Evolutionary conservation across 345 rosid genomes (phyloP).

Genomic region (Citropsis articulata): DNA sequence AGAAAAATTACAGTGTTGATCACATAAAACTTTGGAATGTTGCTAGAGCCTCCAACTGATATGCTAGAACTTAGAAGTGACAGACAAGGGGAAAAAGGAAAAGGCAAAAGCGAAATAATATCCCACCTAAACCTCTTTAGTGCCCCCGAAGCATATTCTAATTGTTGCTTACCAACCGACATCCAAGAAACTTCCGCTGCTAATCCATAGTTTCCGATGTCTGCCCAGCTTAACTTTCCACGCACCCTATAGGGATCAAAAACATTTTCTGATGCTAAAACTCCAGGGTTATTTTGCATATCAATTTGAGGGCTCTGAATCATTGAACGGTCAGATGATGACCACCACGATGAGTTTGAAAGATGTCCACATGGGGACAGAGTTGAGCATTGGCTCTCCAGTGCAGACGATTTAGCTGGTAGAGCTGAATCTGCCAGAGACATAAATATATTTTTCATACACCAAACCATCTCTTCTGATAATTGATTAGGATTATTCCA

Average conservation of each 20-base stretch:
- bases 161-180: constrained; percentile 93
- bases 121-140: constrained; percentile 76
- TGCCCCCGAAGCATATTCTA: constrained; percentile 93
- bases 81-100: not conserved
- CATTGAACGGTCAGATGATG: constrained; percentile 70
- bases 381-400: constrained; percentile 59
- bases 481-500: constrained; percentile 80
- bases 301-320: constrained; percentile 76
- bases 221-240: constrained; percentile 85
- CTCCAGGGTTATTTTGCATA: constrained; percentile 42
- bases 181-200: constrained; percentile 91
- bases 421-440: constrained; percentile 75
- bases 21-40: not conserved
- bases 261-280: constrained; percentile 53
- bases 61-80: not conserved
- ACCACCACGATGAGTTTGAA: constrained; percentile 79
- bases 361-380: constrained; percentile 82
- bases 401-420: constrained; percentile 46
- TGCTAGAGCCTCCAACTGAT: not conserved
- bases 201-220: constrained; percentile 64
- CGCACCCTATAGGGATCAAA: constrained; percentile 81
- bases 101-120: not conserved
- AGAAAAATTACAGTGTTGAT: constrained; percentile 1
- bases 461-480: constrained; percentile 85
- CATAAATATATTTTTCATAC: constrained; percentile 89